phyloP scores from a whole-genome alignment of 345 rosid species.

The Leavenworthia alabamica region DNA sequence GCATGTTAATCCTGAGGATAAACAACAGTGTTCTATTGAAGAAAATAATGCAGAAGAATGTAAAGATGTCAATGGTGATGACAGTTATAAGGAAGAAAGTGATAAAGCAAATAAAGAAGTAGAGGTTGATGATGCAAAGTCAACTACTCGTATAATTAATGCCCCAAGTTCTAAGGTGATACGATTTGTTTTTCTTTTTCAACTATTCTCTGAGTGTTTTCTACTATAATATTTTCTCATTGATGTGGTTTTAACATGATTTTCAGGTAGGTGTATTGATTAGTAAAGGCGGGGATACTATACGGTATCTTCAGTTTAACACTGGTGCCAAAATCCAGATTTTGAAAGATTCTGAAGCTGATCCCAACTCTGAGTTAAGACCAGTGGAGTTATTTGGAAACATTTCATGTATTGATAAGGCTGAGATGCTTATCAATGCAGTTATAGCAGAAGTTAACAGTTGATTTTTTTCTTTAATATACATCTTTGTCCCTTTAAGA shows the following conservation, averaged over 20 bases:
- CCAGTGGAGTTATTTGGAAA: conserved; percentile 79
- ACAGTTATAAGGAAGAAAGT: conserved; percentile 3
- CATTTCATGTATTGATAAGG: conserved; percentile 48
- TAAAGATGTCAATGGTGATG: conserved; percentile 10
- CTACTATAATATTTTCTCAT: not conserved
- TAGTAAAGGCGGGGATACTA: conserved; percentile 84
- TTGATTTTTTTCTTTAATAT: not conserved
- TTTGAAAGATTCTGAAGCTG: conserved; percentile 76
- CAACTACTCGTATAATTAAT: conserved; percentile 46
- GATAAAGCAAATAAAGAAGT: conserved; percentile 15
- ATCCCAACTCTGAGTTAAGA: conserved; percentile 51
- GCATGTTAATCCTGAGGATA: conserved; percentile 17
- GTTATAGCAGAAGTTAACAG: conserved; percentile 72
- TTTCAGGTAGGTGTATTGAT: conserved; percentile 86
- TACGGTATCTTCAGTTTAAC: conserved; percentile 63
- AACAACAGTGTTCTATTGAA: conserved; percentile 17
- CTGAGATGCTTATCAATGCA: conserved; percentile 74
- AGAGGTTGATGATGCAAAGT: conserved; percentile 21
- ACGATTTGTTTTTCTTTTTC: not conserved
- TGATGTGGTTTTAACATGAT: not conserved
- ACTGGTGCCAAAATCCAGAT: conserved; percentile 92
- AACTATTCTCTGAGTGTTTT: not conserved
- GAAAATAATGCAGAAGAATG: not conserved
- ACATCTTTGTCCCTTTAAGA: not conserved
- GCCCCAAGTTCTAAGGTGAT: conserved; percentile 78